Conservation (phyloP, 2,329 filamentous ascomycete genomes). For the Xylariaceae sp. region DNA sequence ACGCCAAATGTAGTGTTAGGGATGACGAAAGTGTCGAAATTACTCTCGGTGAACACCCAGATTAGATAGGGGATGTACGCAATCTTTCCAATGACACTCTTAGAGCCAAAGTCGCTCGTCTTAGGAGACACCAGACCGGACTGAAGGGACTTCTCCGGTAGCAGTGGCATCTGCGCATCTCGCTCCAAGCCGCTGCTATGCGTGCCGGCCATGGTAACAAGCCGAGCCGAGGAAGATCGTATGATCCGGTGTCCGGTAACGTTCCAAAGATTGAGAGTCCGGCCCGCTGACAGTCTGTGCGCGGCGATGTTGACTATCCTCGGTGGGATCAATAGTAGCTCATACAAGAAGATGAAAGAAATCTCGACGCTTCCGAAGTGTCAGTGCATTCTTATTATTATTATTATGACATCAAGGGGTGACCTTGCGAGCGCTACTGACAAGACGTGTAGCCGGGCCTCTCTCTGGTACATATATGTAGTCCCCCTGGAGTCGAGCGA, state of each 20-base stretch:
- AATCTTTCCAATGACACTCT: conserved; percentile 17
- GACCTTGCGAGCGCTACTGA: conserved; percentile 1
- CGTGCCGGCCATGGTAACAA: conserved; percentile 5
- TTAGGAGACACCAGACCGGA: neutral
- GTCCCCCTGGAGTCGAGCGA: neutral
- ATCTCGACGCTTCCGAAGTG: conserved; percentile 2
- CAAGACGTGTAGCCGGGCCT: neutral
- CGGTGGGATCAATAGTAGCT: neutral
- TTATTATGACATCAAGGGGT: conserved; percentile 11
- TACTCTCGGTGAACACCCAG: conserved; percentile 42
- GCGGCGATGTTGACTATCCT: conserved; percentile 1
- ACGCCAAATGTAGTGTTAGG: conserved; percentile 44
- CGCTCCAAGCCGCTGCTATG: conserved; percentile 3
- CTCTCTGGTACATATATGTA: conserved; percentile 22
- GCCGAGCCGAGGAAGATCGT: neutral
- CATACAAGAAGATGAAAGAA: conserved; percentile 1
- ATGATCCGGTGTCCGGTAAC: neutral
- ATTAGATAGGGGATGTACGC: conserved; percentile 26
- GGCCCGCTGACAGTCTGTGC: neutral
- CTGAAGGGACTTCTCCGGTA: conserved; percentile 22
- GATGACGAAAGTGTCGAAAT: conserved; percentile 43
- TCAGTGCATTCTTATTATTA: conserved; percentile 3
- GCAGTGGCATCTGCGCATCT: conserved; percentile 10
- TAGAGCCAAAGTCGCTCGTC: conserved; percentile 28
- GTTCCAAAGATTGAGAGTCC: neutral